Base-by-base conservation (phyloP, 2,329 filamentous ascomycete genomes). In the Trichoderma citrinoviride region DNA sequence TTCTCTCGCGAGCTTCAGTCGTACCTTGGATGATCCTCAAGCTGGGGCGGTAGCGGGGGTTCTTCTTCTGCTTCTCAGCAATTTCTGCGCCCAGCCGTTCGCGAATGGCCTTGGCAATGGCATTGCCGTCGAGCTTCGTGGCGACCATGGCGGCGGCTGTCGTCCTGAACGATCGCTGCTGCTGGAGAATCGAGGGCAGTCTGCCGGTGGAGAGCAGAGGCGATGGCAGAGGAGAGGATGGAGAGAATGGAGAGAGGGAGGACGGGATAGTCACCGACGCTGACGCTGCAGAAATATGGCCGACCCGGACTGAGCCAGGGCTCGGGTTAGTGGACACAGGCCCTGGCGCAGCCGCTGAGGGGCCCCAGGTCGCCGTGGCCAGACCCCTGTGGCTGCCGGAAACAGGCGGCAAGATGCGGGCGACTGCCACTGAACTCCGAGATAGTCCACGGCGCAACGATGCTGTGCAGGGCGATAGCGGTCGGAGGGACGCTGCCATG, bases 11-110 rank as follows among this genome's bases (percentile, higher is more conserved):
- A 15, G 27, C 12, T 23, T 4, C 46, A 8, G 33, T 23, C 85
- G 72, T 77, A 93, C 92, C 91, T 86, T 99, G 95, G 70, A 99
- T 90, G 77, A 99, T 99, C 77, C 93, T 95, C 76, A 99, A 84
- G 69, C 86, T 90, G 60, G 95, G 95, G 80, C 89, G 88, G 83
- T 93, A 99, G 72, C 93, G 86, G 46, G 94, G 90, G 77, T 97
- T 97, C 67, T 83, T 78, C 79, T 87, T 85, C 79, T 97, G 94
- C 76, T 88, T 90, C 76, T 91, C 83, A 71, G 87, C 85, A 78
- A 99, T 96, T 78, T 97, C 89, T 53, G 81, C 81, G 72, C 89
- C 89, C 73, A 99, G 85, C 67, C 85, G 85, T 81, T 93, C 91
- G 67, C 95, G 90, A 76, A 98, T 97, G 76, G 83, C 85, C 82